Evolutionary conservation across 768 basidiomycete genomes (phyloP).

Genomic region (Coprinopsis strossmayeri): DNA sequence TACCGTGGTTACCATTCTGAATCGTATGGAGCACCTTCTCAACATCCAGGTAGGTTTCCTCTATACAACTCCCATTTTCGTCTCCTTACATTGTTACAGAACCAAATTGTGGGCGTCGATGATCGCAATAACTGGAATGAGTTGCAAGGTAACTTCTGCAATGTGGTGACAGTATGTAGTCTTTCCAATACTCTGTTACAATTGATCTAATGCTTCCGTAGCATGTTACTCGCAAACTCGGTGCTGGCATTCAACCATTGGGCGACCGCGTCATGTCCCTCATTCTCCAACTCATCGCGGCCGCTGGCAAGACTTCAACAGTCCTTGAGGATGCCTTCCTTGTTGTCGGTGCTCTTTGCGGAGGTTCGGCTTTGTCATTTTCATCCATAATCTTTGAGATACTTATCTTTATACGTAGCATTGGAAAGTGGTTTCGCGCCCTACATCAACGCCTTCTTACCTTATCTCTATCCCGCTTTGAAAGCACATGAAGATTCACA

Average conservation of each 20-base stretch:
- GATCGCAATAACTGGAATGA: slow-evolving; percentile 99
- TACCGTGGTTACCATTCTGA: slow-evolving; percentile 75
- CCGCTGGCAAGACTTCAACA: slow-evolving; percentile 89
- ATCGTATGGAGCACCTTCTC: slow-evolving; percentile 85
- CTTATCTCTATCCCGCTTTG: slow-evolving; percentile 82
- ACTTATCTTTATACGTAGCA: slow-evolving; percentile 31
- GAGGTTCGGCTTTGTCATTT: slow-evolving; percentile 35
- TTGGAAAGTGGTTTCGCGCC: slow-evolving; percentile 74
- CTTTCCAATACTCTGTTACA: too few relatives aligned
- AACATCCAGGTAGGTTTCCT: slow-evolving; percentile 59
- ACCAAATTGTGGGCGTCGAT: slow-evolving; percentile 90
- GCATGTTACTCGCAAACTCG: slow-evolving; percentile 83
- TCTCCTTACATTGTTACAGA: slow-evolving; percentile 34
- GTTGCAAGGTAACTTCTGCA: slow-evolving; percentile 91
- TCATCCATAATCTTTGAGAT: neutral
- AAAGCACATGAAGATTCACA: slow-evolving; percentile 93
- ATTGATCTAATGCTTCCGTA: too few relatives aligned
- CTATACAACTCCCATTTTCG: neutral
- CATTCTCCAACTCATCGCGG: slow-evolving; percentile 74
- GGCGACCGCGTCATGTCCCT: slow-evolving; percentile 96
- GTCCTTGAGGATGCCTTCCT: slow-evolving; percentile 96
- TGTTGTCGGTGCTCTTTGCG: slow-evolving; percentile 81
- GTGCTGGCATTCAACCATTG: slow-evolving; percentile 75
- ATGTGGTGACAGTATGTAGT: slow-evolving; percentile 71
- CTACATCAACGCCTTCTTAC: slow-evolving; percentile 82